Base-by-base conservation (phyloP, 768 basidiomycete genomes). In the Mycena capillaripes region DNA sequence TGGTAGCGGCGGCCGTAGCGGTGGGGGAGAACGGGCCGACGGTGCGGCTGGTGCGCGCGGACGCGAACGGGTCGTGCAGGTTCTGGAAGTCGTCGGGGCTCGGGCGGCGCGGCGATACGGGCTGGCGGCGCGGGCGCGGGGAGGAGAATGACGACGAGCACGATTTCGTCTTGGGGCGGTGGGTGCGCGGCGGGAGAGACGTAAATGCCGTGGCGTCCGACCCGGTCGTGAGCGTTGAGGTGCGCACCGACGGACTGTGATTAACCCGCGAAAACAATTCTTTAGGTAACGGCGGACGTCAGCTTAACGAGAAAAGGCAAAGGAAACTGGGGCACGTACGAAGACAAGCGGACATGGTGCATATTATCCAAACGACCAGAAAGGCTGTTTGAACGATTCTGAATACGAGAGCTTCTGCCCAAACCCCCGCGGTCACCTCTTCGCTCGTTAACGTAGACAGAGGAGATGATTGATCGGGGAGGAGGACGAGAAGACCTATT, bases 51-150 rank as follows among this genome's bases (percentile, higher is more conserved):
- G 70, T 38, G 57, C 64, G 61, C 42, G 66, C 25, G 36, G 65
- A 71, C 10, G 77, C 77, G 57, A 78, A 78, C 8, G 77, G 77
- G 68, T 78, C 77, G 61, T 71, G 64, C 32, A 78, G 74, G 66
- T 72, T 70, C 30, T 57, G 68, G 62, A 72, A 78, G 69, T 78
- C 77, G 52, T 75, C 73, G 27, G 48, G 76, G 44, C 50, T 53
- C 57, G 53, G 66, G 52, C 52, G 72, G 50, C 29, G 73, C 40
- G 52, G 61, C 36, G 44, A 16, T 50, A 74, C 46, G 55, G 73
- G 72, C 40, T 58, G 52, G 4, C 68, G 65, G 17, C 65, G 48
- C 62, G 66, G 72, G 44, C 63, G 61, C 60, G 73, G 73, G 46
- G 75, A 70, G 23, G 71, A 70, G 63, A 72, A 73, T 14, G 75